Evolutionary conservation across 768 basidiomycete species (phyloP), one percentile per base, ranked within the genome.

Genomic region (Rossbeevera mucosa): DNA sequence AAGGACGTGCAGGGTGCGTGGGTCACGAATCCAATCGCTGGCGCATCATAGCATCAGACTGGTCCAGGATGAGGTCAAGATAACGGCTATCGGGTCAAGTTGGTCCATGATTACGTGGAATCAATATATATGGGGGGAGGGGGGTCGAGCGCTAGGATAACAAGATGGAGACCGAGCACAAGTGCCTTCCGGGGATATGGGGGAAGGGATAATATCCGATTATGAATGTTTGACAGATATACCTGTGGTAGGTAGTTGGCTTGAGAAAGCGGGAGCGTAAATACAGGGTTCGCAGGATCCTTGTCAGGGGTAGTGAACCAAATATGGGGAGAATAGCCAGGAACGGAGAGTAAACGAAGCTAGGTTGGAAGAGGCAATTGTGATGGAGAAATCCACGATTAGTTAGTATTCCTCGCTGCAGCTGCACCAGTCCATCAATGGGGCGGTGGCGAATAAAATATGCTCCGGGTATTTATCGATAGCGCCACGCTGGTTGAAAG

Each of bases 71-170:
- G 36, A 31, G 16, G 50, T 8, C 18, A 30, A 36, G 62, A 62
- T 61, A 64, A 51, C 51, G 53, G 30, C 51, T 49, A 53, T 52
- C 52, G 47, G 57, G 47, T 28, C 26, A 26, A 4, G 26, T 43
- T 16, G 44, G 47, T 7, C 6, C 25, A n/a, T 29, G 9, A 25
- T 59, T 59, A 42, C 46, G 41, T 53, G 14, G 9, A 42, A 44
- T 16, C n/a, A 29, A 20, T 38, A 38, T 25, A 41, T 9, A 8
- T 16, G 24, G 14, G 28, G n/a, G n/a, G 29, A 29, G 42, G 29
- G n/a, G 41, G 25, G 44, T 45, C n/a, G n/a, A 18, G 44, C 13
- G 45, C 28, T 42, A 38, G 36, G 36, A 18, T 18, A 38, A 38
- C 36, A 38, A 25, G 22, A 26, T 30, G 38, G 5, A 25, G n/a